These are phyloP conservation scores for Udeniomyces megalosporus DNA, from an alignment of 768 basidiomycete genomes.

Conservation along the genomic window DNA sequence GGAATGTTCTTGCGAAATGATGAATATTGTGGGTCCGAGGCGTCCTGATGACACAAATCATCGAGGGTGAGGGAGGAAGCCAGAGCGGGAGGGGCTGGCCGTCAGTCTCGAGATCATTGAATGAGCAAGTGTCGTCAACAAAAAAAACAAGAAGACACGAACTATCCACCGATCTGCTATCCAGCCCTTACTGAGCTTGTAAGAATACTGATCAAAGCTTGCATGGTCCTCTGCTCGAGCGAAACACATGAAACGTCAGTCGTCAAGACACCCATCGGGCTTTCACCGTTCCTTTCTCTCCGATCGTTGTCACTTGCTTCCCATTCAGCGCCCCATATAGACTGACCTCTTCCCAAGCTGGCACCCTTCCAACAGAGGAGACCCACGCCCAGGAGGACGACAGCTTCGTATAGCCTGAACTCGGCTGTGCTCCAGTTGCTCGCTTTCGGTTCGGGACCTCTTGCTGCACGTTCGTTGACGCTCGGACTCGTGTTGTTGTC, in stretches of 20 bases:
- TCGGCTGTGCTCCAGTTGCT: slow-evolving; percentile 60
- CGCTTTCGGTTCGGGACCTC: not conserved
- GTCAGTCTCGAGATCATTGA: too few relatives aligned
- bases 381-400: slow-evolving; percentile 47
- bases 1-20: slow-evolving; percentile 68
- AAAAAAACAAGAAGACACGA: too few relatives aligned
- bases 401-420: slow-evolving; percentile 57
- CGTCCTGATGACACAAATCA: slow-evolving; percentile 44
- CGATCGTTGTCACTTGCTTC: too few relatives aligned
- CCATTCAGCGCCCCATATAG: too few relatives aligned
- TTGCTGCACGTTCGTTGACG: not conserved
- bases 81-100: too few relatives aligned
- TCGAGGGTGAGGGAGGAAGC: not conserved
- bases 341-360: slow-evolving; percentile 47
- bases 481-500: not conserved
- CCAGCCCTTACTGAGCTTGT: slow-evolving; percentile 57
- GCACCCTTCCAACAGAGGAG: slow-evolving; percentile 63
- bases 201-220: slow-evolving; percentile 49
- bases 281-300: too few relatives aligned
- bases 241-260: not conserved
- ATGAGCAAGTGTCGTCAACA: too few relatives aligned
- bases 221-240: slow-evolving; percentile 45
- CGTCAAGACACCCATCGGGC: too few relatives aligned
- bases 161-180: slow-evolving; percentile 45
- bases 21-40: slow-evolving; percentile 79